Evolutionary conservation across 768 basidiomycete genomes (phyloP).

Genomic region (Lactarius tabidus): DNA sequence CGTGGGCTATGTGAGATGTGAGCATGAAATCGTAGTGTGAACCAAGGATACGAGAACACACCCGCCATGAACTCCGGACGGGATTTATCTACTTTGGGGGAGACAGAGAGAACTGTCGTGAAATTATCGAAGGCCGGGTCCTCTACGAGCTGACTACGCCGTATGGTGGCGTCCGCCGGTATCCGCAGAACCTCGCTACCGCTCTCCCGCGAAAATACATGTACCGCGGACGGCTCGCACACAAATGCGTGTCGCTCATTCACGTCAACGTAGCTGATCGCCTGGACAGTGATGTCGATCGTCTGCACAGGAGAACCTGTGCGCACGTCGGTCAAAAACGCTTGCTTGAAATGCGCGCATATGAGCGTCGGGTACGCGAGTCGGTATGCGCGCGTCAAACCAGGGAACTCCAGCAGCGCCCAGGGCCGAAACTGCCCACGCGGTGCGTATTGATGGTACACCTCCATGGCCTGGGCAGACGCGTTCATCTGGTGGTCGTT

Average conservation of each 20-base stretch:
- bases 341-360: constrained; percentile 41
- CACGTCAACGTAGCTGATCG: constrained; percentile 58
- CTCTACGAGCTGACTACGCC: neutral
- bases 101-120: neutral
- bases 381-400: constrained; percentile 48
- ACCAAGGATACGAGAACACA: neutral
- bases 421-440: constrained; percentile 61
- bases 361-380: constrained; percentile 65
- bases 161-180: constrained; percentile 35
- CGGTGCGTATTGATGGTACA: constrained; percentile 14
- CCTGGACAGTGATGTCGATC: constrained; percentile 39
- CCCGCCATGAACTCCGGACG: constrained; percentile 5
- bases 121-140: neutral
- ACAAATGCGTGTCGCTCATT: constrained; percentile 54
- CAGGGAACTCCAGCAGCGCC: constrained; percentile 50
- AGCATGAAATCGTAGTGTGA: neutral
- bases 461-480: constrained; percentile 27
- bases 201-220: constrained; percentile 29
- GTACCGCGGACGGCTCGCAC: constrained; percentile 30
- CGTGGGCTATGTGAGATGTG: constrained; percentile 31
- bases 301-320: constrained; percentile 46
- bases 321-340: constrained; percentile 63
- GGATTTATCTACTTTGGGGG: neutral
- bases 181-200: constrained; percentile 40
- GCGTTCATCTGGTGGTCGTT: constrained; percentile 31